Percentiles rank a stretch among this genome's conserved stretches.
Evolutionary conservation across 768 basidiomycete species (phyloP).

Genomic region (Astraeus odoratus): DNA sequence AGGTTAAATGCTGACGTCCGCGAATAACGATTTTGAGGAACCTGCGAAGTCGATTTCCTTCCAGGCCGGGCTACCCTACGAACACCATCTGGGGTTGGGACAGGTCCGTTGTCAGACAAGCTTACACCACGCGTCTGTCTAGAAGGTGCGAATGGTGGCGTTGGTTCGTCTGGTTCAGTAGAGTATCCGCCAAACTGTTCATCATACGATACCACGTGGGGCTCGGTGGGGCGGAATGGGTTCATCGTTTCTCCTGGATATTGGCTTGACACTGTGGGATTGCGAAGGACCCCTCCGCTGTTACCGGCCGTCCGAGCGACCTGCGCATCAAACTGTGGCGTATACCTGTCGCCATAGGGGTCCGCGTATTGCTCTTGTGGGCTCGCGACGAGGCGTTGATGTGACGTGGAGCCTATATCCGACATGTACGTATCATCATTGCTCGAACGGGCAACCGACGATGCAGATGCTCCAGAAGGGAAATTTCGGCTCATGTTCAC

Average conservation of each 20-base stretch:
- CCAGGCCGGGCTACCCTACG: conserved; percentile 63
- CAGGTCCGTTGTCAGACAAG: conserved; percentile 77
- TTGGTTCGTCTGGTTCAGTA: conserved; percentile 32
- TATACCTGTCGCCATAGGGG: conserved; percentile 15
- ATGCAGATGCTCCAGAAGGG: conserved; percentile 35
- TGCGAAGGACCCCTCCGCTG: conserved; percentile 35
- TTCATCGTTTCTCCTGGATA: conserved; percentile 45
- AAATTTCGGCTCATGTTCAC: conserved; percentile 39
- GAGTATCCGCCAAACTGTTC: conserved; percentile 27
- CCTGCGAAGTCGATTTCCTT: conserved; percentile 56
- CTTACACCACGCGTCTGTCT: conserved; percentile 56
- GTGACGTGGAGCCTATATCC: conserved; percentile 32
- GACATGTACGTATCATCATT: conserved; percentile 32
- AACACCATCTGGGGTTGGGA: conserved; percentile 71
- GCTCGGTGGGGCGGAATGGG: conserved; percentile 50
- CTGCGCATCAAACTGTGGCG: conserved; percentile 34
- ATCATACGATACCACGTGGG: conserved; percentile 34
- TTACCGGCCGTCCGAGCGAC: conserved; percentile 32
- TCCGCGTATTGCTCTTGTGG: conserved; percentile 30
- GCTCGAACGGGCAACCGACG: conserved; percentile 42
- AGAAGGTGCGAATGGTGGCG: conserved; percentile 9
- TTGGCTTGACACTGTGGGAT: conserved; percentile 28
- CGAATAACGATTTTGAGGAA: conserved; percentile 65
- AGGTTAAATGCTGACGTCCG: conserved; percentile 47
- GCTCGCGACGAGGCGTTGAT: conserved; percentile 36